These are phyloP conservation scores for Heritiera littoralis DNA, from an alignment of 345 rosid species.

Conservation along the genomic window DNA sequence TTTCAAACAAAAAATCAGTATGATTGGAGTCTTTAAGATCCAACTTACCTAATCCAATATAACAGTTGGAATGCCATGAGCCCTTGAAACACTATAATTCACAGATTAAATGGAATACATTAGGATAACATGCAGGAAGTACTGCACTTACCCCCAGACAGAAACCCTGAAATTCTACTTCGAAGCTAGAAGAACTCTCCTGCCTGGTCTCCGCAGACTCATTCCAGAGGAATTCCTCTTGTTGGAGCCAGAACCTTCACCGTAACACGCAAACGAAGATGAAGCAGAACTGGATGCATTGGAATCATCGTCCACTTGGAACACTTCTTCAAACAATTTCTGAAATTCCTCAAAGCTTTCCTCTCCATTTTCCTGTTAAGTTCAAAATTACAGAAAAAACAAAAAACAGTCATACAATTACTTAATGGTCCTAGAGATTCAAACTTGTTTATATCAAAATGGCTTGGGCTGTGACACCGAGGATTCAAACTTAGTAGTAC, in stretches of 20 bases:
- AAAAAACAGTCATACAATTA: too few relatives aligned
- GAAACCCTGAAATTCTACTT: conserved; percentile 45
- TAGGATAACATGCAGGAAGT: not conserved
- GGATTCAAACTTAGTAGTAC: too few relatives aligned
- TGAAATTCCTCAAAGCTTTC: conserved; percentile 75
- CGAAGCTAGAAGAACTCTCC: conserved; percentile 39
- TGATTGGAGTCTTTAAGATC: too few relatives aligned
- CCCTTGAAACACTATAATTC: not conserved
- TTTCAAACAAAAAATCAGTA: too few relatives aligned
- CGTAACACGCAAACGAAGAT: conserved; percentile 39
- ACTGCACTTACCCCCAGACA: conserved; percentile 62
- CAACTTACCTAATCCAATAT: not conserved
- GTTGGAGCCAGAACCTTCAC: conserved; percentile 39
- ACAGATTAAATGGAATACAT: not conserved
- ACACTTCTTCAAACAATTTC: conserved; percentile 75
- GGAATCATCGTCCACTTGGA: conserved; percentile 48
- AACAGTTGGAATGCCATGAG: not conserved
- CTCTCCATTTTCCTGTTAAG: conserved; percentile 55
- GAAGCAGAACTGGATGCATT: conserved; percentile 36
- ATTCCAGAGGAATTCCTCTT: conserved; percentile 39
- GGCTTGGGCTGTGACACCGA: too few relatives aligned
- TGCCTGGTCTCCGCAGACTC: conserved; percentile 28
- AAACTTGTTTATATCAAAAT: too few relatives aligned
- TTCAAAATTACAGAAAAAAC: conserved; percentile 15
- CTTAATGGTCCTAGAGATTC: too few relatives aligned